phyloP scores from a whole-genome alignment of 345 rosid genomes.

The Microcos paniculata region DNA sequence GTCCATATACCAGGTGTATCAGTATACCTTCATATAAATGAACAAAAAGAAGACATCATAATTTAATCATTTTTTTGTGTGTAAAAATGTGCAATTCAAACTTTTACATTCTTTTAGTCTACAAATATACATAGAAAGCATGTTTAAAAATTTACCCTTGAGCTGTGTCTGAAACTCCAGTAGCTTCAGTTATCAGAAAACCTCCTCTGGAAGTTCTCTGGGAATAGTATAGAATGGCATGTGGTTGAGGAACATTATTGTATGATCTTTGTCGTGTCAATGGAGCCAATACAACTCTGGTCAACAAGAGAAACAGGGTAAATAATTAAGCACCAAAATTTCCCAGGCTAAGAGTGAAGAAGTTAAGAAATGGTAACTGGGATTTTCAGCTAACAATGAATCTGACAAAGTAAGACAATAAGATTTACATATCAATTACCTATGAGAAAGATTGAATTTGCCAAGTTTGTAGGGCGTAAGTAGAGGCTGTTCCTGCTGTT shows the following conservation, averaged over 20 bases:
- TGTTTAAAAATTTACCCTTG: constrained; percentile 34
- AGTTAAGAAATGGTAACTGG: not conserved
- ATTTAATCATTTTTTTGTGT: too few species aligned
- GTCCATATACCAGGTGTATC: constrained; percentile 75
- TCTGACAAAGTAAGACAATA: not conserved
- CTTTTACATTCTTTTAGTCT: not conserved
- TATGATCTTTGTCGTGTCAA: constrained; percentile 59
- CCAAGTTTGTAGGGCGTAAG: constrained; percentile 20
- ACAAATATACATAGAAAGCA: not conserved
- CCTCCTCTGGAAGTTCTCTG: constrained; percentile 66
- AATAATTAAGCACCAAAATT: not conserved
- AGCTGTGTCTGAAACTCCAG: constrained; percentile 70
- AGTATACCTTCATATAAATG: constrained; percentile 10
- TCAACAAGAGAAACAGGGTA: not conserved
- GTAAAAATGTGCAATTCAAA: too few species aligned
- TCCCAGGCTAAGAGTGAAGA: too few species aligned
- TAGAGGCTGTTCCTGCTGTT: constrained; percentile 8
- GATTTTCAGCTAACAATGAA: not conserved
- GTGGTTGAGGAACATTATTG: constrained; percentile 62
- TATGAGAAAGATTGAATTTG: constrained; percentile 16
- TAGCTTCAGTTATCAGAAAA: constrained; percentile 56
- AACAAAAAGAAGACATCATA: too few species aligned
- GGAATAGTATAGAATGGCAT: constrained; percentile 66
- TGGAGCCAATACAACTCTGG: constrained; percentile 64
- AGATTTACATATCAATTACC: not conserved